Conservation (phyloP, 1,139 yeast genomes). For the Arxiozyma slooffiae region DNA sequence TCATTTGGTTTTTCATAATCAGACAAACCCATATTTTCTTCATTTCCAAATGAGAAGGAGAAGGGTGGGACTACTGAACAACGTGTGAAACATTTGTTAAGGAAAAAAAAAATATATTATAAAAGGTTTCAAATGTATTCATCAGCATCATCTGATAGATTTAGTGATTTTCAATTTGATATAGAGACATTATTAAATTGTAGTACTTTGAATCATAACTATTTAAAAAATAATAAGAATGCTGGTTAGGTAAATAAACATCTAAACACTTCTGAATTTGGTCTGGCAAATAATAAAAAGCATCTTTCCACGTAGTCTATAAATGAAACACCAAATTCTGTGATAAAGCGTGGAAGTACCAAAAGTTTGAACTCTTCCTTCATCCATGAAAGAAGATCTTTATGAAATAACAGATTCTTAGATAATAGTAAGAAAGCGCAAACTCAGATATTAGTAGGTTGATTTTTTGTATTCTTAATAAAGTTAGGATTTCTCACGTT, state of each 20-base stretch:
- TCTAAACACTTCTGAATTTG: too few relatives aligned
- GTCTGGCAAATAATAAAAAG: too few relatives aligned
- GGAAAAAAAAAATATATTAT: background rate
- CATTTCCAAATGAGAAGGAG: background rate
- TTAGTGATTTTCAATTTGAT: constrained; percentile 10
- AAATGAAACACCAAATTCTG: background rate
- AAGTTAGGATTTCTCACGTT: background rate
- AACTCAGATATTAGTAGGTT: constrained; percentile 17
- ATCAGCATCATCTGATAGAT: constrained; percentile 12
- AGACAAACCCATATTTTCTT: background rate
- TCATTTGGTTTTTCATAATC: background rate
- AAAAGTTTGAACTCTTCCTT: background rate
- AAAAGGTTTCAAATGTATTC: constrained; percentile 3
- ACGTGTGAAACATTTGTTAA: background rate
- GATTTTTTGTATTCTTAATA: constrained; percentile 8
- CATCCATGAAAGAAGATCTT: constrained; percentile 1
- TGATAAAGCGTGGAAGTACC: background rate
- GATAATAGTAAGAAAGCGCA: constrained; percentile 4
- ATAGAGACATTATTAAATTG: background rate
- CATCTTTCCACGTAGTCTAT: background rate
- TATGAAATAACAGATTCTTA: constrained; percentile 2
- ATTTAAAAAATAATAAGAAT: too few relatives aligned
- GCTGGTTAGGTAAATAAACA: too few relatives aligned
- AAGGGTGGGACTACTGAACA: background rate
- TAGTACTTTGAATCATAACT: too few relatives aligned